A percentile compares a stretch with the other conserved stretches of the same genome.
Conservation (phyloP, 768 basidiomycete species). For the Arthromyces matolae region DNA sequence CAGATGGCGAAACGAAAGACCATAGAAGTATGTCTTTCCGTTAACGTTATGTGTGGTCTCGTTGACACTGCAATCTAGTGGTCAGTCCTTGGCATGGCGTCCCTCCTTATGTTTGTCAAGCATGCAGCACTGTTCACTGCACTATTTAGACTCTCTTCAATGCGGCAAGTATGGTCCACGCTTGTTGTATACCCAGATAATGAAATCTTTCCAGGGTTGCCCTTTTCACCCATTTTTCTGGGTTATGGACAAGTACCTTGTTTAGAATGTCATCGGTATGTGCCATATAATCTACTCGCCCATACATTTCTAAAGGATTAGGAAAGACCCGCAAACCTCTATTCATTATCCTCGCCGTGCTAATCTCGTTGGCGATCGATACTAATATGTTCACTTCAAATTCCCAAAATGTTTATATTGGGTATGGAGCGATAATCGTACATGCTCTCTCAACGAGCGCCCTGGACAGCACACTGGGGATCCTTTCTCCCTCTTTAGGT, state of each 20-base stretch:
- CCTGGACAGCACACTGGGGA: constrained; percentile 57
- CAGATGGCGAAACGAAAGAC: constrained; percentile 49
- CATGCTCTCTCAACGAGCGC: constrained; percentile 59
- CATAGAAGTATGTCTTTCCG: constrained; percentile 50
- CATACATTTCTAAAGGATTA: neutral
- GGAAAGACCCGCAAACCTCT: constrained; percentile 48
- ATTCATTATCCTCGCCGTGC: constrained; percentile 44
- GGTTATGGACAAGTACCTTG: constrained; percentile 59
- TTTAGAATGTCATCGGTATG: constrained; percentile 47
- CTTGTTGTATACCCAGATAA: neutral
- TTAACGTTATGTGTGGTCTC: constrained; percentile 5
- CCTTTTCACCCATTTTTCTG: constrained; percentile 66
- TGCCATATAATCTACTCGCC: neutral
- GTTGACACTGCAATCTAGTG: constrained; percentile 41
- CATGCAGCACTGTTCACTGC: constrained; percentile 66
- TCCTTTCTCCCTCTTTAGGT: constrained; percentile 56
- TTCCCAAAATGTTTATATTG: constrained; percentile 47
- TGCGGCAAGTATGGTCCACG: constrained; percentile 46
- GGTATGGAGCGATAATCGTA: constrained; percentile 61
- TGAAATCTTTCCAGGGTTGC: constrained; percentile 47
- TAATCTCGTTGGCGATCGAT: constrained; percentile 58
- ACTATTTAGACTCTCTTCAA: constrained; percentile 61
- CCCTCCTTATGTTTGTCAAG: constrained; percentile 64
- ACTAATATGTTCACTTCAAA: constrained; percentile 37
- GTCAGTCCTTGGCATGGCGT: constrained; percentile 66